Base-by-base conservation (phyloP, 768 basidiomycete genomes). In the Lactarius pseudohatsudake region DNA sequence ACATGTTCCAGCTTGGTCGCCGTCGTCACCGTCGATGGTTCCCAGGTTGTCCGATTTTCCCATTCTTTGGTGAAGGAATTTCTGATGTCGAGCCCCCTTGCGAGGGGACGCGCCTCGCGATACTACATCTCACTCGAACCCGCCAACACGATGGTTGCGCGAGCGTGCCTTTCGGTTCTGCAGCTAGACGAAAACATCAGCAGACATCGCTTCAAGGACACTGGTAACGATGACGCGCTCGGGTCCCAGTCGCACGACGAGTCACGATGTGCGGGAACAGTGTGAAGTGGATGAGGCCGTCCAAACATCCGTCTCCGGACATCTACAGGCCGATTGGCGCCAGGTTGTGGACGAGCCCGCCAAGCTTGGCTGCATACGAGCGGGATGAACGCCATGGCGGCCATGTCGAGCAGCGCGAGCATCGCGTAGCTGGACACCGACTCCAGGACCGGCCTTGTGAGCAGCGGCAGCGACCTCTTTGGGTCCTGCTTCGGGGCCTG, bases 311-410 rank as follows among this genome's bases (percentile, higher is more conserved):
- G 22, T 77, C 72, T 2, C 72, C 11, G 1, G 78, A 77, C 30
- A 82, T 72, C 65, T 75, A 76, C 6, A 72, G 4, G 1, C 81
- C 80, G 50, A 81, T 82, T n/a, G 69, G 69, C 11, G 78, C 76
- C 1, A 79, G 78, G 1, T 72, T 71, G 54, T 78, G 69, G 13
- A 75, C 73, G 10, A 81, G 76, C 4, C 81, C 81, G 3, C 82
- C 81, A 4, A 79, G 73, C 38, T 72, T 72, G 26, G 79, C 72
- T 0, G 84, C 77, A 78, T 72, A 84, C 81, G 55, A 85, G 72
- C 1, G 84, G 84, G 32, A 62, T 50, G 13, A 67, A 53, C 16
- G 63, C 54, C 22, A 41, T 43, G 9, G 53, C 62, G 2, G 34
- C n/a, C 50, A 67, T 64, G 50, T 67, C n/a, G n/a, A n/a, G n/a